Percentiles rank a stretch among this genome's conserved stretches.
These are phyloP conservation scores for Cutaneotrichosporon sp. DNA, from an alignment of 1,284 basidiomycete species.

Conservation along the genomic window DNA sequence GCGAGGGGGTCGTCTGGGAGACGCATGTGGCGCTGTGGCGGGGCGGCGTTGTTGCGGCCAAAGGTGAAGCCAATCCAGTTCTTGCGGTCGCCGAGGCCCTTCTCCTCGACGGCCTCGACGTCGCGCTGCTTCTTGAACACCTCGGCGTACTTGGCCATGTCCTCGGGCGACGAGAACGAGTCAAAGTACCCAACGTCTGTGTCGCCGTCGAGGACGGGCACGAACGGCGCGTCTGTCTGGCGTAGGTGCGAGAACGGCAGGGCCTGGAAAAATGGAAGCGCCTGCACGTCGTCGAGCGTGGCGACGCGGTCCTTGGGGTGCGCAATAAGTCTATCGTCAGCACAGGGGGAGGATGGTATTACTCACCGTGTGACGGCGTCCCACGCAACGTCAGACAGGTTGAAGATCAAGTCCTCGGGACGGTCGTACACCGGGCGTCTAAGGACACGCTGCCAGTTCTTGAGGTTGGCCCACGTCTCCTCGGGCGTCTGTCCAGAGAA, in stretches of 20 bases:
- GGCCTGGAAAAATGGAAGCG: constrained; percentile 78
- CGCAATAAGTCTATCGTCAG: constrained; percentile 57
- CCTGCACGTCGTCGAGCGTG: constrained; percentile 65
- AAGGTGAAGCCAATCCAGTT: constrained; percentile 85
- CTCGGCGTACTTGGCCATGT: constrained; percentile 98
- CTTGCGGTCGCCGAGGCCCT: constrained; percentile 58
- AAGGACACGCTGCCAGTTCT: constrained; percentile 93
- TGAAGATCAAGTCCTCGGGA: constrained; percentile 95
- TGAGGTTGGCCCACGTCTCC: constrained; percentile 98
- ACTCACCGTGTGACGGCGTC: constrained; percentile 80
- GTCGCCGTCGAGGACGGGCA: constrained; percentile 91
- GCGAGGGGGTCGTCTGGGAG: constrained; percentile 44
- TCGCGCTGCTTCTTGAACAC: constrained; percentile 96
- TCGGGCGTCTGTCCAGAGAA: constrained; percentile 94
- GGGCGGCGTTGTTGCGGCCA: constrained; percentile 60
- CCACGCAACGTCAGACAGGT: constrained; percentile 90
- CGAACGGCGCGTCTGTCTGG: constrained; percentile 78
- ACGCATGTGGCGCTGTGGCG: constrained; percentile 23
- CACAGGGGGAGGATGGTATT: neutral
- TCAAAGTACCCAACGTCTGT: constrained; percentile 98
- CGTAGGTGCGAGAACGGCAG: constrained; percentile 75
- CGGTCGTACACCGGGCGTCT: constrained; percentile 90
- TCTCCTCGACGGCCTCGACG: constrained; percentile 85
- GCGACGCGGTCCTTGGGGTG: constrained; percentile 75
- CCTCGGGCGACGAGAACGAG: constrained; percentile 84